Base-by-base conservation (phyloP, 192 early-diverging fungal genomes). In the Linnemannia zychae region DNA sequence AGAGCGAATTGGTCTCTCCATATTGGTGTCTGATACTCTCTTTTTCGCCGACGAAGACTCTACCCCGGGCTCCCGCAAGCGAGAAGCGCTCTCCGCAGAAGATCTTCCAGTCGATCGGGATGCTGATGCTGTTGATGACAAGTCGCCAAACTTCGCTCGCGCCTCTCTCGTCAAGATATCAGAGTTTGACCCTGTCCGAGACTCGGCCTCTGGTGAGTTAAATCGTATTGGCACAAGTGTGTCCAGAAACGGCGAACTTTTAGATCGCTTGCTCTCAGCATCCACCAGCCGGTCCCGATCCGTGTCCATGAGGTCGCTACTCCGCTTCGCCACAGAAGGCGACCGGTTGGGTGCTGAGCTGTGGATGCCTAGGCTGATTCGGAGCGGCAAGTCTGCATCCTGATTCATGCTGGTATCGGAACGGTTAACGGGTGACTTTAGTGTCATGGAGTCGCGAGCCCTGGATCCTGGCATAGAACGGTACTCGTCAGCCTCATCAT, bases 201-300 rank as follows among this genome's bases (percentile, higher is more conserved):
- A 6, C 4, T 77, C 76, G 13, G 18, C 34, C 40, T 57, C 73
- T 3, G 77, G 82, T 11, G 77, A 75, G 6, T 52, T 48, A 37
- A 79, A 85, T 20, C 78, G 83, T 28, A 85, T 78, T 1, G 83
- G 83, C 0, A 78, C 70, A 12, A 36, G 34, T 17, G 77, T 75
- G 40, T 85, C 78, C 67, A 57, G 66, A 57, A 85, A 85, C 4
- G 82, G 57, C 4, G 83, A 85, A n/a, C 68, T 67, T 31, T 65
- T 74, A 0, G 74, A 37, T 12, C 76, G n/a, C 38, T 72, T 79
- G 38, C 71, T 73, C 7, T 78, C 73, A 1, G 68, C 65, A 24
- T 79, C 72, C 9, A 65, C 63, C 4, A 71, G 37, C 3, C 22
- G 40, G 46, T 79, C 72, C 12, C 63, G 20, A 72, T 67, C 72